phyloP scores from a whole-genome alignment of 306 rosid genomes.

The Trifolium subterraneum region DNA sequence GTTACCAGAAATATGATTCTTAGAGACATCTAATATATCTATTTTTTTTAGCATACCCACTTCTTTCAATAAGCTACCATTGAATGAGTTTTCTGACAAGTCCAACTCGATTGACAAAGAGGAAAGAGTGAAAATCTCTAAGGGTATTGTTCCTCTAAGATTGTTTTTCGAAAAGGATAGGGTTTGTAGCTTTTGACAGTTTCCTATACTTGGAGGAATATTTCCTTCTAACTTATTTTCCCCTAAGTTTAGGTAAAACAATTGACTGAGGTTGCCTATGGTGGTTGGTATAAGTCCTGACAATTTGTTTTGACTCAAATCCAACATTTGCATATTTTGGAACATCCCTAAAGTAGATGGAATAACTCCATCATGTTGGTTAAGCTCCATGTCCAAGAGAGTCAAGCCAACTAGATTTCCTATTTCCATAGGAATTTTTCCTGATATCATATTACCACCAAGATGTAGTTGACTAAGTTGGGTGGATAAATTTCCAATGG shows the following conservation, averaged over 20 bases:
- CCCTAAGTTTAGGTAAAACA: neutral
- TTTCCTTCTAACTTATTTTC: neutral
- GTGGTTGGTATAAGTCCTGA: neutral
- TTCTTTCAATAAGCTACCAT: conserved; percentile 43
- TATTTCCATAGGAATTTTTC: neutral
- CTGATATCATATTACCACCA: neutral
- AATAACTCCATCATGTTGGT: neutral
- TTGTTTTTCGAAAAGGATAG: conserved; percentile 20
- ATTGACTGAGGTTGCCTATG: neutral
- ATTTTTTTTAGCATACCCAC: conserved; percentile 25
- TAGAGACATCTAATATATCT: conserved; percentile 8
- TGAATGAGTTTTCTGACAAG: conserved; percentile 46
- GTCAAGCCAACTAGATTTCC: neutral
- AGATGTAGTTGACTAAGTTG: neutral
- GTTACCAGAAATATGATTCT: conserved; percentile 37
- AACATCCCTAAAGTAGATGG: neutral
- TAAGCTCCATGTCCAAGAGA: neutral
- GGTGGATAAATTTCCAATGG: neutral
- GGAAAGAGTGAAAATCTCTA: conserved; percentile 8
- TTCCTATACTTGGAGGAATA: neutral
- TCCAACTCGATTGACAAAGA: conserved; percentile 21
- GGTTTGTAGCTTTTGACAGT: neutral
- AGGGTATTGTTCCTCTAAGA: conserved; percentile 45
- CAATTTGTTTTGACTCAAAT: neutral
- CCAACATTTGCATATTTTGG: neutral